Evolutionary conservation across 768 basidiomycete genomes (phyloP).

Genomic region (Termitomyces sp.): DNA sequence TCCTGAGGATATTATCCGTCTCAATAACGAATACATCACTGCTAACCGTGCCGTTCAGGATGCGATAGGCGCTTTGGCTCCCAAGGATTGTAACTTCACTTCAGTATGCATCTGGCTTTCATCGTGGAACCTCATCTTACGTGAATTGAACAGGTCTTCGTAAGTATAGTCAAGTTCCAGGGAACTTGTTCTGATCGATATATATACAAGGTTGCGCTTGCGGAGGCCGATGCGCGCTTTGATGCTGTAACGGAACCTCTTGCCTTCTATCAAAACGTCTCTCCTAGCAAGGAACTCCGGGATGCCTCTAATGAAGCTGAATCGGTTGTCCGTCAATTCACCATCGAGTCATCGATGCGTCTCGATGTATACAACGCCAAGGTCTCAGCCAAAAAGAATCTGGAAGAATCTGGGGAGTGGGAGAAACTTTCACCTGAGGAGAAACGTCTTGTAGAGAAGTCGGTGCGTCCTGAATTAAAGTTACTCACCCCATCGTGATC

Average conservation of each 20-base stretch:
- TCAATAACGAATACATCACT: slow-evolving; percentile 59
- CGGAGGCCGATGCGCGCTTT: slow-evolving; percentile 53
- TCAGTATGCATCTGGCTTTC: slow-evolving; percentile 42
- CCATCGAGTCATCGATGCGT: slow-evolving; percentile 78
- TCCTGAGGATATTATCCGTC: slow-evolving; percentile 50
- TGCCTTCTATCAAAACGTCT: slow-evolving; percentile 81
- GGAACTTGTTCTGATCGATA: not conserved
- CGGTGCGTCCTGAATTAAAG: slow-evolving; percentile 34
- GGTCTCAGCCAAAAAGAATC: slow-evolving; percentile 62
- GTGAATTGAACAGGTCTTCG: slow-evolving; percentile 55
- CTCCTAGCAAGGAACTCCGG: slow-evolving; percentile 67
- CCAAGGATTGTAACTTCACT: slow-evolving; percentile 59
- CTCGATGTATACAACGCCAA: slow-evolving; percentile 77
- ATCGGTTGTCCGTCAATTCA: slow-evolving; percentile 63
- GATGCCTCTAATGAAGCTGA: slow-evolving; percentile 80
- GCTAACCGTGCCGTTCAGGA: slow-evolving; percentile 54
- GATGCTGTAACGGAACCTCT: slow-evolving; percentile 55
- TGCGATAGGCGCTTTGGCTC: slow-evolving; percentile 53
- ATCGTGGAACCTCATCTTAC: slow-evolving; percentile 1
- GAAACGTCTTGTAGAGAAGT: slow-evolving; percentile 75
- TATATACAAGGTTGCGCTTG: slow-evolving; percentile 48
- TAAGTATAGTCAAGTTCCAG: slow-evolving; percentile 35
- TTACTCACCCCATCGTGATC: not conserved
- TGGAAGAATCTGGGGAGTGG: slow-evolving; percentile 59
- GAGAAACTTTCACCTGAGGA: slow-evolving; percentile 64